Evolutionary conservation across 352 stramenopile genomes (phyloP).

Genomic region (Blastocystis sp.): DNA sequence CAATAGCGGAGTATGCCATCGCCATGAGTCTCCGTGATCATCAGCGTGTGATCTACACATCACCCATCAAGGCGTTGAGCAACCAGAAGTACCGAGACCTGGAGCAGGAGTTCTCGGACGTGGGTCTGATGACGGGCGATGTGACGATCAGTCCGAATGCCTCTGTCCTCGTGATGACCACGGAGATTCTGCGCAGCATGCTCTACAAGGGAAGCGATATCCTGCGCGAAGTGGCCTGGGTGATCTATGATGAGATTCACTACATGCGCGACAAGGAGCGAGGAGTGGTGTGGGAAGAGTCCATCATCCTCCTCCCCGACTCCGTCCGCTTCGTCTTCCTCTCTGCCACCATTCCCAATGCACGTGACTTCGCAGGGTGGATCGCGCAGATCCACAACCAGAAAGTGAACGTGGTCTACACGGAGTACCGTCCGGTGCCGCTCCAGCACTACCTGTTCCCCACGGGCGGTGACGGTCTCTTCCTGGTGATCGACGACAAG

Average conservation of each 20-base stretch:
- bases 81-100: constrained; percentile 98
- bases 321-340: constrained; percentile 97
- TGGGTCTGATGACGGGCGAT: constrained; percentile 98
- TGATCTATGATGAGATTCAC: constrained; percentile 99
- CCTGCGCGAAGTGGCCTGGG: constrained; percentile 87
- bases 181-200: constrained; percentile 95
- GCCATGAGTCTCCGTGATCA: constrained; percentile 84
- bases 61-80: constrained; percentile 95
- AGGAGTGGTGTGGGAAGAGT: constrained; percentile 95
- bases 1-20: constrained; percentile 96
- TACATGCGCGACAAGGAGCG: constrained; percentile 98
- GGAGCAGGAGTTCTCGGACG: constrained; percentile 83
- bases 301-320: constrained; percentile 95
- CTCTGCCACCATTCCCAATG: constrained; percentile 96
- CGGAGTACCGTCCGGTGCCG: constrained; percentile 94
- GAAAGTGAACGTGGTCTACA: constrained; percentile 99
- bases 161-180: constrained; percentile 92
- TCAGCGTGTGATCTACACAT: constrained; percentile 96
- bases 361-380: constrained; percentile 88
- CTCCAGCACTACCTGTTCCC: constrained; percentile 98
- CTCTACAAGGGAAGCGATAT: constrained; percentile 94
- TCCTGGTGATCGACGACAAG: constrained; percentile 98
- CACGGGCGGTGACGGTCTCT: constrained; percentile 86
- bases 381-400: constrained; percentile 98
- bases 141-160: constrained; percentile 97